Conservation (phyloP, 164 flowering plant genomes). For the Tetrastigma voinierianum region DNA sequence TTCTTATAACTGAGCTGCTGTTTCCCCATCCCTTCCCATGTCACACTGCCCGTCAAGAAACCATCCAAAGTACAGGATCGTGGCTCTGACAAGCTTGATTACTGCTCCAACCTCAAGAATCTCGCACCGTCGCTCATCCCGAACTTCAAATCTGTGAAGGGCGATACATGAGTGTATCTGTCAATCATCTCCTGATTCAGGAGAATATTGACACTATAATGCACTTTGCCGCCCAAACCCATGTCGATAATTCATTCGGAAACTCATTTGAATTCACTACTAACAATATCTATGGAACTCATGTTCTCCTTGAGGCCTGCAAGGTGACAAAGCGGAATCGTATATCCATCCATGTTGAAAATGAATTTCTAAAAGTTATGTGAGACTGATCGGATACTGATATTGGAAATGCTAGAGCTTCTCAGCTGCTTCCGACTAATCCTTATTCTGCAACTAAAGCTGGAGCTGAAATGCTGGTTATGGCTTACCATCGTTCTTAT, state of each 20-base stretch:
- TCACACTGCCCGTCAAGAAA: constrained; percentile 20
- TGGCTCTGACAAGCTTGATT: constrained; percentile 30
- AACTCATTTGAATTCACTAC: constrained; percentile 30
- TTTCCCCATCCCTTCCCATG: constrained; percentile 30
- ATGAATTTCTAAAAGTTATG: constrained; percentile 33
- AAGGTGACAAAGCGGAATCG: constrained; percentile 19
- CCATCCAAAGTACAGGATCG: constrained; percentile 23
- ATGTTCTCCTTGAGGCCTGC: constrained; percentile 35
- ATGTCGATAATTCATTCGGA: constrained; percentile 32
- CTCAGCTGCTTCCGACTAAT: constrained; percentile 31
- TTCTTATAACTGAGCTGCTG: constrained; percentile 35
- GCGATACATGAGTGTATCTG: constrained; percentile 21
- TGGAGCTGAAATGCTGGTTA: constrained; percentile 34
- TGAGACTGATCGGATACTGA: constrained; percentile 30
- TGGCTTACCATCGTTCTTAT: constrained; percentile 29
- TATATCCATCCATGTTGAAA: constrained; percentile 32
- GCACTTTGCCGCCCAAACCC: constrained; percentile 38
- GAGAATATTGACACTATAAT: constrained; percentile 30
- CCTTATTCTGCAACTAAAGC: constrained; percentile 37
- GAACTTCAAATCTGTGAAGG: constrained; percentile 28
- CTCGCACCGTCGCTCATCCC: constrained; percentile 15
- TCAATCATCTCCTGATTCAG: constrained; percentile 16
- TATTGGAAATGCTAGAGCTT: constrained; percentile 29
- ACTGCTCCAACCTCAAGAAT: constrained; percentile 29
- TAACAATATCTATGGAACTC: constrained; percentile 30